phyloP scores from a whole-genome alignment of 495 filamentous ascomycete genomes.

The Cairneyella variabilis region DNA sequence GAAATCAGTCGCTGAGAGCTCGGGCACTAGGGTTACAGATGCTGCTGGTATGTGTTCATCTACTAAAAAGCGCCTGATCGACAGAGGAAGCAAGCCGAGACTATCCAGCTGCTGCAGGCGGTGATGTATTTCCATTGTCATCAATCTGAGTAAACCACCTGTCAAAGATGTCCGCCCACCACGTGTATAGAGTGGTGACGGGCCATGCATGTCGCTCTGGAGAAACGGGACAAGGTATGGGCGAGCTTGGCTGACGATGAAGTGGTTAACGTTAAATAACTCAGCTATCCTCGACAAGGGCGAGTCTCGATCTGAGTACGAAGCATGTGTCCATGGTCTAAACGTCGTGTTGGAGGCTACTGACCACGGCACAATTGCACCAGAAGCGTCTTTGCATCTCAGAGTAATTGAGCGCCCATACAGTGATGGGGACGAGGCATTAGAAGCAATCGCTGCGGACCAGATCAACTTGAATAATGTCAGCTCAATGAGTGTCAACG shows the following conservation, averaged over 20 bases:
- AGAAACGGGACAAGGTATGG: slow-evolving; percentile 85
- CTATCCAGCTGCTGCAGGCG: slow-evolving; percentile 79
- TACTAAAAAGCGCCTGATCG: slow-evolving; percentile 73
- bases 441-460: slow-evolving; percentile 91
- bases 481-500: not conserved
- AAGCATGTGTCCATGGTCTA: slow-evolving; percentile 62
- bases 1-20: slow-evolving; percentile 69
- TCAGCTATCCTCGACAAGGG: slow-evolving; percentile 81
- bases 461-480: slow-evolving; percentile 63
- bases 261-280: slow-evolving; percentile 92
- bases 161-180: slow-evolving; percentile 52
- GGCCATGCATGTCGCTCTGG: slow-evolving; percentile 73
- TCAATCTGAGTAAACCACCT: slow-evolving; percentile 61
- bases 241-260: slow-evolving; percentile 74
- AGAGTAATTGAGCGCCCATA: slow-evolving; percentile 62
- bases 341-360: slow-evolving; percentile 63
- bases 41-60: slow-evolving; percentile 84
- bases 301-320: slow-evolving; percentile 71
- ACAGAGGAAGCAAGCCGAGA: slow-evolving; percentile 63
- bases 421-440: slow-evolving; percentile 65
- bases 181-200: slow-evolving; percentile 55
- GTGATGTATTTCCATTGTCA: slow-evolving; percentile 76
- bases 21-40: slow-evolving; percentile 77
- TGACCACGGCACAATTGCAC: slow-evolving; percentile 76
- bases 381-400: slow-evolving; percentile 77